Percentiles rank a stretch among this genome's conserved stretches.
Evolutionary conservation across 2,329 filamentous ascomycete genomes (phyloP).

Genomic region (Dothistroma pini): DNA sequence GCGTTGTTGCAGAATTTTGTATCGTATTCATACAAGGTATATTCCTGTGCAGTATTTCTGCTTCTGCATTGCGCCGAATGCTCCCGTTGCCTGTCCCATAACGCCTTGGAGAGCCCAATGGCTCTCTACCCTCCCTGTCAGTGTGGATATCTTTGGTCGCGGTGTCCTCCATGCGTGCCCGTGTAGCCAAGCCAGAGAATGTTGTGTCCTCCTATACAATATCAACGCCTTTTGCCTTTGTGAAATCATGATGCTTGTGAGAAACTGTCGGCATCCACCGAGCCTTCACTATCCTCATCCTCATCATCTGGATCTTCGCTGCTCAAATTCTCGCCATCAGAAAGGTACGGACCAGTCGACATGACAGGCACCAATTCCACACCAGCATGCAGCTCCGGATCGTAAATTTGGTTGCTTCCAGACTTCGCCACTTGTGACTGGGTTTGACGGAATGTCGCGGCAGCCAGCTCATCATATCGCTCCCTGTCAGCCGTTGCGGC

Average conservation of each 20-base stretch:
- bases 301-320: slow-evolving; percentile 25
- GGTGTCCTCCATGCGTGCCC: not conserved
- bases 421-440: not conserved
- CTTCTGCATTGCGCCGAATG: not conserved
- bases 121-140: not conserved
- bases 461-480: not conserved
- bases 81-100: not conserved
- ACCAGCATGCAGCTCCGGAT: not conserved
- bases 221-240: not conserved
- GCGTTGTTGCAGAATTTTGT: not conserved
- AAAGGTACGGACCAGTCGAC: not conserved
- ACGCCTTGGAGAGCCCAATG: not conserved
- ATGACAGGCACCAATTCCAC: not conserved
- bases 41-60: not conserved
- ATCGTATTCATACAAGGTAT: not conserved
- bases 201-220: not conserved
- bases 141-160: not conserved
- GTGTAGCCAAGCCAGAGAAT: not conserved
- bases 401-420: not conserved
- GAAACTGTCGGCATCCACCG: not conserved
- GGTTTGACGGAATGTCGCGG: not conserved
- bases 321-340: not conserved
- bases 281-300: slow-evolving; percentile 5
- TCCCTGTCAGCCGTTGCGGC: not conserved
- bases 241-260: not conserved